Percentiles rank a stretch among this genome's conserved stretches.
These are phyloP conservation scores for Colletotrichum gloeosporioides DNA, from an alignment of 2,329 filamentous ascomycete genomes.

Conservation along the genomic window DNA sequence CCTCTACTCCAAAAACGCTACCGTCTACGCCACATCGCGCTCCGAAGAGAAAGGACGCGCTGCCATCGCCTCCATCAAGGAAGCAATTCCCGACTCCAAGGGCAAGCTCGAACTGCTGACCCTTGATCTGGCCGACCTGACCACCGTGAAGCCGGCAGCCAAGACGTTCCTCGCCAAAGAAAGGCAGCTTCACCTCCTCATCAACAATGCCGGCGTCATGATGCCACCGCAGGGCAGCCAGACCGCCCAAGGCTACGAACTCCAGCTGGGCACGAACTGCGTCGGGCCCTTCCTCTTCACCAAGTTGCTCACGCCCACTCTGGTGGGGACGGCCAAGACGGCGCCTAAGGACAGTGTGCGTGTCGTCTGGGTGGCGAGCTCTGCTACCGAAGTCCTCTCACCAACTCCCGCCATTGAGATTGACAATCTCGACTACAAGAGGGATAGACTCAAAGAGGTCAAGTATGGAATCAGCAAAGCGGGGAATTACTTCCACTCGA, in stretches of 20 bases:
- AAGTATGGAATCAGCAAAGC: conserved; percentile 38
- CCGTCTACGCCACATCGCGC: conserved; percentile 60
- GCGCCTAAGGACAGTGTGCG: conserved; percentile 33
- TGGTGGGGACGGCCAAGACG: conserved; percentile 34
- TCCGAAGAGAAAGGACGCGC: conserved; percentile 45
- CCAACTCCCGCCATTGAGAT: conserved; percentile 27
- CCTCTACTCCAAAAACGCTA: conserved; percentile 58
- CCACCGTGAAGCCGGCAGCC: conserved; percentile 36
- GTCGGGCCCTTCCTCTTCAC: conserved; percentile 44
- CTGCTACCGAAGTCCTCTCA: conserved; percentile 29
- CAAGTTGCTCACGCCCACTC: conserved; percentile 39
- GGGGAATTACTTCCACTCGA: conserved; percentile 34
- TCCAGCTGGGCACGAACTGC: conserved; percentile 46
- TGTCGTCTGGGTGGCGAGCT: conserved; percentile 38
- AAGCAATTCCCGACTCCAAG: conserved; percentile 35
- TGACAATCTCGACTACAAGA: conserved; percentile 32
- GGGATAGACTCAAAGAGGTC: conserved; percentile 24
- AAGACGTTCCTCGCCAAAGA: conserved; percentile 34
- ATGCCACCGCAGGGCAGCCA: conserved; percentile 41
- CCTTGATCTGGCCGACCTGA: conserved; percentile 50
- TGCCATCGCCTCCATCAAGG: conserved; percentile 50
- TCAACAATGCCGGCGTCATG: conserved; percentile 54
- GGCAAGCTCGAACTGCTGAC: conserved; percentile 48
- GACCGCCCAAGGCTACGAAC: conserved; percentile 46
- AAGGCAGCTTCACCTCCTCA: conserved; percentile 41